Evolutionary conservation across 23 red algal species (phyloP), one percentile per base, ranked within the genome.

Genomic region (Chondrus crispus): DNA sequence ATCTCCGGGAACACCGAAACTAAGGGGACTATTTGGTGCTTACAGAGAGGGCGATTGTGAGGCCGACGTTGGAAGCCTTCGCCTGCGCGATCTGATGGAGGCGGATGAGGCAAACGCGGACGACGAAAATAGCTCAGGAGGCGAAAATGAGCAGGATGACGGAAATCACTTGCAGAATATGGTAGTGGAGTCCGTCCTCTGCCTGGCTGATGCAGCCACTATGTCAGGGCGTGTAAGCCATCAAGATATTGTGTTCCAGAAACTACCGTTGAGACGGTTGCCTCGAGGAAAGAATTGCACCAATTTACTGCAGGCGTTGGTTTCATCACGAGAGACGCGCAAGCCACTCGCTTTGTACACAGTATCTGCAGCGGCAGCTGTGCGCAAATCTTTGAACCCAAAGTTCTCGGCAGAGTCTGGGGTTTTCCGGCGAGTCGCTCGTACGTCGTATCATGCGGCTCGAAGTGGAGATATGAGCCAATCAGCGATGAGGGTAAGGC

Each of bases 401-500:
- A 50, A 69, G 72, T 80, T 90, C 53, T 81, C 71, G 3, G 62
- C 48, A 13, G 87, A 90, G 36, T 26, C 26, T 14, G 87, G 87
- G 26, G 87, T 90, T 45, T 90, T 46, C 62, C 87, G 74, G 39
- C 78, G 80, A 53, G n/a, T 69, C 43, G 24, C 72, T 11, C 62
- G 47, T 49, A 90, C 62, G 20, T 28, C 51, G 11, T 81, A 58
- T 64, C 62, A 81, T 46, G 38, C 38, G 71, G 29, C 49, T 26
- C 26, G 42, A 0, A 75, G 38, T 37, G 87, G 74, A 24, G 87
- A 90, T 24, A 44, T 81, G 35, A 20, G 46, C 35, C 55, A 69
- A n/a, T 79, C 87, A 8, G 87, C 87, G 38, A 78, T 62, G 9
- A 57, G 89, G 13, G 60, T 92, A 50, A 68, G 78, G 33, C 48